These are phyloP conservation scores for Cryptosporidium sp. DNA, from an alignment of 169 alveolate genomes.

Conservation along the genomic window DNA sequence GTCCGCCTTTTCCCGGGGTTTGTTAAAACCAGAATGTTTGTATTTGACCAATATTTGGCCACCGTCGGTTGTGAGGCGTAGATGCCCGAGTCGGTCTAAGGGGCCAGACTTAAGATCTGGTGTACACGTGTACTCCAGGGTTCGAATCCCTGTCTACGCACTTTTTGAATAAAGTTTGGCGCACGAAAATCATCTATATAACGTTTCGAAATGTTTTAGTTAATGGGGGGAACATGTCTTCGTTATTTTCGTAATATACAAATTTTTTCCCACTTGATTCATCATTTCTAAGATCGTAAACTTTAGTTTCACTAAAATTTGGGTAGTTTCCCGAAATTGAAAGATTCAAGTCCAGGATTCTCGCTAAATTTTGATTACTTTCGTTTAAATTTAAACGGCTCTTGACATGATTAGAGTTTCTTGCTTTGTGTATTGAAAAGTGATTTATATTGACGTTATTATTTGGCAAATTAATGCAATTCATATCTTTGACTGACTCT, in stretches of 20 bases:
- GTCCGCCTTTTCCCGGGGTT: no score
- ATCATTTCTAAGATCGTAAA: not conserved
- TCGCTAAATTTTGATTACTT: not conserved
- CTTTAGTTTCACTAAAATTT: not conserved
- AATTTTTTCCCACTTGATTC: not conserved
- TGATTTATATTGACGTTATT: not conserved
- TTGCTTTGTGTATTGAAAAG: not conserved
- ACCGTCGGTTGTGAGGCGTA: constrained; percentile 19
- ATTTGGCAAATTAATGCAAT: not conserved
- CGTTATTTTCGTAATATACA: not conserved
- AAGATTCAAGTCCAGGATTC: not conserved
- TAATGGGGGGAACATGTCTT: not conserved
- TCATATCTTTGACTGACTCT: not conserved
- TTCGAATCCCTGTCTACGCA: constrained; percentile 78
- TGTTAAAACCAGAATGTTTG: not conserved
- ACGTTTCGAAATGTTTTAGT: not conserved
- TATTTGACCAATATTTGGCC: not conserved
- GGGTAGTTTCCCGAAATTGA: not conserved
- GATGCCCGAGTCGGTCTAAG: constrained; percentile 79
- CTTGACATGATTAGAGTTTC: not conserved
- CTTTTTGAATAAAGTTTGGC: not conserved
- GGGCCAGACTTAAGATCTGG: constrained; percentile 78
- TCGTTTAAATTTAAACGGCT: not conserved
- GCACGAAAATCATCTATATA: not conserved
- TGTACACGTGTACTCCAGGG: constrained; percentile 78